These are phyloP conservation scores for Apiotrichum akiyoshidainum DNA, from an alignment of 1,284 basidiomycete species.

Conservation along the genomic window DNA sequence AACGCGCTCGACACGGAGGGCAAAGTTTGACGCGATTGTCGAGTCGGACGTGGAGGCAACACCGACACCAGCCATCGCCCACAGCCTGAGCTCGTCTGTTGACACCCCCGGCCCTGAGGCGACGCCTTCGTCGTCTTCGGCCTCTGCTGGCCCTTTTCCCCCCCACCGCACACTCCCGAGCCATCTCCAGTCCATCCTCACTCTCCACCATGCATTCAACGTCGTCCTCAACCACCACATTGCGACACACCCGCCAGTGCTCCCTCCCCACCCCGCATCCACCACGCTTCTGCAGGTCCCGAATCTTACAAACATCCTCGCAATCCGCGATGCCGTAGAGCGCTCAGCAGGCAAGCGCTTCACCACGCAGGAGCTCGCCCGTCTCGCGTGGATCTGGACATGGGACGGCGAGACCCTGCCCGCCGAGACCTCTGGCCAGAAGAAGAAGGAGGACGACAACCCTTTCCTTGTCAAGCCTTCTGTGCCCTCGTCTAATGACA, in stretches of 20 bases:
- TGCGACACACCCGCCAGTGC: constrained; percentile 48
- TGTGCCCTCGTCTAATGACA: not conserved
- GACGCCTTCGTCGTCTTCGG: not conserved
- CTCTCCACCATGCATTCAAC: constrained; percentile 48
- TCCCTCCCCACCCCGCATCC: constrained; percentile 41
- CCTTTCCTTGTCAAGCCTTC: constrained; percentile 24
- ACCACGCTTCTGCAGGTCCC: constrained; percentile 37
- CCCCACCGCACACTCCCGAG: constrained; percentile 33
- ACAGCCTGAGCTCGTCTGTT: not conserved
- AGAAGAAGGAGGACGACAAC: constrained; percentile 23
- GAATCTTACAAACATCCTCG: constrained; percentile 45
- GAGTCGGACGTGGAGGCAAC: not conserved
- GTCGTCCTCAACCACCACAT: constrained; percentile 48
- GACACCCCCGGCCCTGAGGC: not conserved
- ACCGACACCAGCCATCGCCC: not conserved
- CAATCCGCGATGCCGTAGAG: constrained; percentile 47
- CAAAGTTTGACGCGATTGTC: not conserved
- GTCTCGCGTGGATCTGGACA: constrained; percentile 49
- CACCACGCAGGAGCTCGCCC: constrained; percentile 41
- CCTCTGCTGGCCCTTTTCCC: not conserved
- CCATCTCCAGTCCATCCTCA: constrained; percentile 45
- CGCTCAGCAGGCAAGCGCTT: constrained; percentile 43
- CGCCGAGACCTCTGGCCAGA: constrained; percentile 20
- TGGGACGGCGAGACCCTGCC: constrained; percentile 45
- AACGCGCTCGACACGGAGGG: not conserved